Conservation (phyloP, 441 rosid genomes). For the Aleurites moluccanus region DNA sequence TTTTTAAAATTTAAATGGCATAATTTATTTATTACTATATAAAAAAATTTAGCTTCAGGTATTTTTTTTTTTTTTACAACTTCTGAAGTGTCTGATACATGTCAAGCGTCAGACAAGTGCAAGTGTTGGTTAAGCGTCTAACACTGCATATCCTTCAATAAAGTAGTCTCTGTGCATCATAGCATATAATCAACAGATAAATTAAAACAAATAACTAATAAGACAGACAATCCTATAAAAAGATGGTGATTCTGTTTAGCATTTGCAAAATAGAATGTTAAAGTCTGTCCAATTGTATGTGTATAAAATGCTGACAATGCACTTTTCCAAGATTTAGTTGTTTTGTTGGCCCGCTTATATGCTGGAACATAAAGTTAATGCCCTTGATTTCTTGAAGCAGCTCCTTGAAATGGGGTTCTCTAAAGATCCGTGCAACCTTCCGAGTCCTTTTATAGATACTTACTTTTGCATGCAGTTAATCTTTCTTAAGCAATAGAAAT, state of each 20-base stretch:
- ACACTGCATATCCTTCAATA: too few species aligned
- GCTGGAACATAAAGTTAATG: neutral
- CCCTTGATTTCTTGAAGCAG: neutral
- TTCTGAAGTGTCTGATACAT: too few species aligned
- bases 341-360: neutral
- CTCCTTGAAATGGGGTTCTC: neutral
- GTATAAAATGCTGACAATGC: neutral
- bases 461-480: neutral
- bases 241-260: neutral
- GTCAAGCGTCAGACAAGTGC: too few species aligned
- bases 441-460: neutral
- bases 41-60: too few species aligned
- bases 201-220: neutral
- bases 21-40: too few species aligned
- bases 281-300: too few species aligned
- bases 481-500: neutral
- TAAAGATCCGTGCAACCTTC: neutral
- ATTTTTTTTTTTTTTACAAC: too few species aligned
- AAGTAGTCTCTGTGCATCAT: too few species aligned
- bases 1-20: too few species aligned
- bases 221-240: neutral
- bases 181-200: neutral
- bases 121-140: too few species aligned
- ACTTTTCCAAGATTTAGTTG: neutral
- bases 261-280: neutral